Percentiles rank a stretch among this genome's conserved stretches.
Evolutionary conservation across 805 yeast species (phyloP).

Genomic region (Sugiyamaella chiloensis): DNA sequence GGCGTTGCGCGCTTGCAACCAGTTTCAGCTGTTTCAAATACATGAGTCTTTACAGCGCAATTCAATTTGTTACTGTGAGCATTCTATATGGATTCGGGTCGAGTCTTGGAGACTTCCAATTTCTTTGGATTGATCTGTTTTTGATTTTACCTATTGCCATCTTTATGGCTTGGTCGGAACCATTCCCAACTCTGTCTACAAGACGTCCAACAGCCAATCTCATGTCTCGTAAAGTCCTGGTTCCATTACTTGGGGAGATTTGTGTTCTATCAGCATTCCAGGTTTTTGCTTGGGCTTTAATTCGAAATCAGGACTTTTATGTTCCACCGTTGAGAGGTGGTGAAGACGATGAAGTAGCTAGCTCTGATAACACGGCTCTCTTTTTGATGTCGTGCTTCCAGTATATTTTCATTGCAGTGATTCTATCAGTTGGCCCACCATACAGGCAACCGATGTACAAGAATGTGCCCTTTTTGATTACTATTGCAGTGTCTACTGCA

Average conservation of each 20-base stretch:
- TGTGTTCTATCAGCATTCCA: slow-evolving; percentile 63
- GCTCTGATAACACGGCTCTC: slow-evolving; percentile 85
- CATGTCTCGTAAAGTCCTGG: slow-evolving; percentile 80
- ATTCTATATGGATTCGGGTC: slow-evolving; percentile 84
- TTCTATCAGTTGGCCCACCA: slow-evolving; percentile 91
- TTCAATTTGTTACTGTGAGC: slow-evolving; percentile 86
- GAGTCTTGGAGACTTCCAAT: slow-evolving; percentile 95
- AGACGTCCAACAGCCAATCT: slow-evolving; percentile 93
- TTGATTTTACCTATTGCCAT: slow-evolving; percentile 92
- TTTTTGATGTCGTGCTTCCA: slow-evolving; percentile 83
- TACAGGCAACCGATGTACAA: slow-evolving; percentile 72
- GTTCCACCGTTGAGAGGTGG: slow-evolving; percentile 76
- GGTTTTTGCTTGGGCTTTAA: slow-evolving; percentile 58
- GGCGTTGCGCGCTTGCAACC: slow-evolving; percentile 91
- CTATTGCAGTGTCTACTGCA: slow-evolving; percentile 49
- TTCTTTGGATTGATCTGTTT: slow-evolving; percentile 86
- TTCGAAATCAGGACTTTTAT: slow-evolving; percentile 67
- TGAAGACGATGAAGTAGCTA: slow-evolving; percentile 71
- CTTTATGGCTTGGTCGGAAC: slow-evolving; percentile 95
- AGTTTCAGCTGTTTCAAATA: slow-evolving; percentile 96
- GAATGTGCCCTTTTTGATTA: slow-evolving; percentile 65
- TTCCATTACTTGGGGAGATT: slow-evolving; percentile 80
- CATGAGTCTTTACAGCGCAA: slow-evolving; percentile 96
- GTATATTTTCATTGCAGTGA: slow-evolving; percentile 77
- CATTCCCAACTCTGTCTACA: slow-evolving; percentile 52